These are phyloP conservation scores for Zasmidium angulare DNA, from an alignment of 2,329 filamentous ascomycete genomes.

Conservation along the genomic window DNA sequence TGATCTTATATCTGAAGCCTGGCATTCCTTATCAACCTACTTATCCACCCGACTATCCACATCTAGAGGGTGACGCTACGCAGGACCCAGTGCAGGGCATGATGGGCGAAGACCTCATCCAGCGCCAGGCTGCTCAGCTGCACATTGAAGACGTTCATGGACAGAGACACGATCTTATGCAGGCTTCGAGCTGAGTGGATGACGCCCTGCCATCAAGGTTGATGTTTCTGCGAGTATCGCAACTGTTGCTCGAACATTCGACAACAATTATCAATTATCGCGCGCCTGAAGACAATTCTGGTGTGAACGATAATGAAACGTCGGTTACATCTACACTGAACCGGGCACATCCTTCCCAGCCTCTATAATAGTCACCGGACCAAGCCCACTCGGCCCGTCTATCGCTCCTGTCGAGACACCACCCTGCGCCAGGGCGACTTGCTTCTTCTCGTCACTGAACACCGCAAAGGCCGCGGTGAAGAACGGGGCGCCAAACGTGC, in stretches of 20 bases:
- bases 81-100: slow-evolving; percentile 4
- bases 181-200: background rate
- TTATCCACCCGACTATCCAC: slow-evolving; percentile 31
- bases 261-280: no score
- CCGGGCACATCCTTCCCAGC: no score
- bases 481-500: slow-evolving; percentile 37
- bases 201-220: no score
- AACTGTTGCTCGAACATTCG: no score
- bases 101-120: slow-evolving; percentile 29
- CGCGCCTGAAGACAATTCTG: no score
- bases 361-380: no score
- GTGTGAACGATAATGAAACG: no score
- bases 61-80: slow-evolving; percentile 14
- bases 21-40: slow-evolving; percentile 48
- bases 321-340: no score
- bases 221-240: no score
- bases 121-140: slow-evolving; percentile 30
- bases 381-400: no score
- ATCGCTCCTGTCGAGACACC: slow-evolving; percentile 5
- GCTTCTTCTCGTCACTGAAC: slow-evolving; percentile 33
- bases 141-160: slow-evolving; percentile 28
- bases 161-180: slow-evolving; percentile 18
- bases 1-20: slow-evolving; percentile 76
- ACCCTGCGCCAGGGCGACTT: slow-evolving; percentile 38
- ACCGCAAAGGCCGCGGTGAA: slow-evolving; percentile 34